Percentiles rank a stretch among this genome's conserved stretches.
phyloP scores from a whole-genome alignment of 129 eudicot genomes.

The Heracleum sosnowskyi region DNA sequence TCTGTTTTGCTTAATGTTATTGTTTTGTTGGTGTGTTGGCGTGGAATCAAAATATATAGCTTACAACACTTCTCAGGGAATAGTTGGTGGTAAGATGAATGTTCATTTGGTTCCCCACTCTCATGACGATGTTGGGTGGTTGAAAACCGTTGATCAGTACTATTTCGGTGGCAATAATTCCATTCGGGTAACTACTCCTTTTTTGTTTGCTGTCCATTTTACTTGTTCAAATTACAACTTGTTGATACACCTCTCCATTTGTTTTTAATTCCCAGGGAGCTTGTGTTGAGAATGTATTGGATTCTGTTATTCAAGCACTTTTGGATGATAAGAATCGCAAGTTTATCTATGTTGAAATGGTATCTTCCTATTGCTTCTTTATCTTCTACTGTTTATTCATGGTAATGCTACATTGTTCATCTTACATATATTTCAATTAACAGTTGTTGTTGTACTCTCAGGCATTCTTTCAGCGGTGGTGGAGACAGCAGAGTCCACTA shows the following conservation, averaged over 20 bases:
- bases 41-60: slow-evolving; percentile 34
- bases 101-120: slow-evolving; percentile 58
- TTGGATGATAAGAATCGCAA: slow-evolving; percentile 76
- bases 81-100: slow-evolving; percentile 32
- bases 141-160: too few relatives aligned
- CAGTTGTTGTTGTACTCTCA: slow-evolving; percentile 6
- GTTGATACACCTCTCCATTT: too few relatives aligned
- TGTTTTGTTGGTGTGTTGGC: neutral
- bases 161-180: slow-evolving; percentile 70
- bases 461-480: slow-evolving; percentile 98
- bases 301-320: slow-evolving; percentile 81
- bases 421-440: neutral
- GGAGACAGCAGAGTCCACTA: slow-evolving; percentile 86
- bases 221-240: too few relatives aligned
- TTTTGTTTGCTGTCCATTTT: too few relatives aligned
- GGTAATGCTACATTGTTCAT: neutral
- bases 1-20: too few relatives aligned
- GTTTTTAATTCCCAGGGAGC: too few relatives aligned
- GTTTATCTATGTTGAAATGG: slow-evolving; percentile 96
- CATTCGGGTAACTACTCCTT: slow-evolving; percentile 35
- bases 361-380: slow-evolving; percentile 5
- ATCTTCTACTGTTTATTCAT: neutral
- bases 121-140: slow-evolving; percentile 55
- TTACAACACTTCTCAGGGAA: slow-evolving; percentile 31
- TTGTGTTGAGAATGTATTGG: slow-evolving; percentile 87